These are phyloP conservation scores for Ascochyta lentis DNA, from an alignment of 2,329 filamentous ascomycete genomes.

Conservation along the genomic window DNA sequence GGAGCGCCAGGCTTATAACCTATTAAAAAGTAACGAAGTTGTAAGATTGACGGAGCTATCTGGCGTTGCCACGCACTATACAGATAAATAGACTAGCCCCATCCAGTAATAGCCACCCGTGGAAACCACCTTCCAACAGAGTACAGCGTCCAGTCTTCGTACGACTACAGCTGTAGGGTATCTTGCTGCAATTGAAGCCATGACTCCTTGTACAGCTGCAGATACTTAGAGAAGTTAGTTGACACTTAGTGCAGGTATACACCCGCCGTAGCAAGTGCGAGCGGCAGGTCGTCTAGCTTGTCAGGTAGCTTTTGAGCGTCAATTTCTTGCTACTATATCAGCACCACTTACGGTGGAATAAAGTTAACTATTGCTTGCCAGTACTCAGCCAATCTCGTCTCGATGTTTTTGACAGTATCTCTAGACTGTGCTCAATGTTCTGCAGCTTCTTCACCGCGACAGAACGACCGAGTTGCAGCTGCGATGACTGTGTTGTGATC, in stretches of 20 bases:
- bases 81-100: no score
- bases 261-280: constrained; percentile 23
- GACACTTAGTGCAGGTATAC: constrained; percentile 51
- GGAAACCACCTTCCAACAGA: no score
- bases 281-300: constrained; percentile 14
- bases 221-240: constrained; percentile 50
- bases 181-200: constrained; percentile 48
- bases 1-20: no score
- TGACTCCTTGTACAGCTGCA: constrained; percentile 48
- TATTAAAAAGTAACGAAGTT: no score
- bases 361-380: not conserved
- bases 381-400: not conserved
- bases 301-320: constrained; percentile 29
- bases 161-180: constrained; percentile 30
- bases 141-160: no score
- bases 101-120: no score
- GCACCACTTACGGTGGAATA: not conserved
- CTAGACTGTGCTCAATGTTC: constrained; percentile 9
- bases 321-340: constrained; percentile 31
- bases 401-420: constrained; percentile 15
- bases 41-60: no score
- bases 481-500: not conserved
- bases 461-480: constrained; percentile 9
- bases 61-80: no score
- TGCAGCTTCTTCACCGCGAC: constrained; percentile 9